Evolutionary conservation across 2,329 filamentous ascomycete genomes (phyloP).

Genomic region (Colletotrichum viniferum): DNA sequence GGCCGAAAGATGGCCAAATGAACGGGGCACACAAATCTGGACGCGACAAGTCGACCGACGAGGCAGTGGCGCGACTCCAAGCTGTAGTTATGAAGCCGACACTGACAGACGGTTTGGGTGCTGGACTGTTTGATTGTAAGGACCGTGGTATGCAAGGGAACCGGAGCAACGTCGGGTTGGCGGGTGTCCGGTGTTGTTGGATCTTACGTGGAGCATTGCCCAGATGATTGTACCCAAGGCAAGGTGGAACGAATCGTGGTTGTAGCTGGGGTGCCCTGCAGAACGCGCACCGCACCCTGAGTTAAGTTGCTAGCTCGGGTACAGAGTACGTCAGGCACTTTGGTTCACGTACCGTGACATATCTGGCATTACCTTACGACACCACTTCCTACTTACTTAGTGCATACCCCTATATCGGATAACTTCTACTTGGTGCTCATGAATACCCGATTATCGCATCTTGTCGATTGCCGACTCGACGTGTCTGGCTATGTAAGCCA

Average conservation of each 20-base stretch:
- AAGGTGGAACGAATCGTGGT: background rate
- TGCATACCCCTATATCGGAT: background rate
- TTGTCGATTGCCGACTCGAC: background rate
- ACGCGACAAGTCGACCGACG: background rate
- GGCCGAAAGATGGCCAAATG: background rate
- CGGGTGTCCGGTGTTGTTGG: background rate
- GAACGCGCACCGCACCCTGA: background rate
- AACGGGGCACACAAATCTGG: background rate
- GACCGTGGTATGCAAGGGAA: conserved; percentile 15
- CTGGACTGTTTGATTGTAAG: background rate
- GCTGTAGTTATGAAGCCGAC: background rate
- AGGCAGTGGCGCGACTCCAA: background rate
- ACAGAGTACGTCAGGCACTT: background rate
- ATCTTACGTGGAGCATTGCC: background rate
- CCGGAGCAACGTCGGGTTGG: background rate
- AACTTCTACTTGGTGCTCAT: background rate
- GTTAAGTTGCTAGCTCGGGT: background rate
- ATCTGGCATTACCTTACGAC: background rate
- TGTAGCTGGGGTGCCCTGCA: background rate
- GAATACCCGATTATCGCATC: background rate
- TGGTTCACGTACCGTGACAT: background rate
- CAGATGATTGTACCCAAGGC: background rate
- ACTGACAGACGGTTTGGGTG: background rate
- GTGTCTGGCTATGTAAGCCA: background rate
- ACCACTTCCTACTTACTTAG: background rate